These are phyloP conservation scores for Citrullus amarus DNA, from an alignment of 306 rosid genomes.

Conservation along the genomic window DNA sequence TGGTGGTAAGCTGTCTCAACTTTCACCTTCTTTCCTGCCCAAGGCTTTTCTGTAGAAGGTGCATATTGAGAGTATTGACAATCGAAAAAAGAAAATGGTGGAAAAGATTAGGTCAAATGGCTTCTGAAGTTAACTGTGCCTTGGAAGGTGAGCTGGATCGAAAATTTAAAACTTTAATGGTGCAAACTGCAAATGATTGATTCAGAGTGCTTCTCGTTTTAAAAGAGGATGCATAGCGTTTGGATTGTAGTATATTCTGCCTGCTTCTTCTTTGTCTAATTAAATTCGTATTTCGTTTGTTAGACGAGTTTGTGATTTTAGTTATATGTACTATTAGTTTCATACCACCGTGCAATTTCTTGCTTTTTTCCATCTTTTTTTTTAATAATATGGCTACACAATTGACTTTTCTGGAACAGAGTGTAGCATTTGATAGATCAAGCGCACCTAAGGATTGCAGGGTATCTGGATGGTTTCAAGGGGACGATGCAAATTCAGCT, in stretches of 20 bases:
- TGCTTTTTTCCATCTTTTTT: neutral
- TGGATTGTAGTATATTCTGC: neutral
- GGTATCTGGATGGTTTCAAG: conserved; percentile 81
- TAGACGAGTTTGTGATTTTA: neutral
- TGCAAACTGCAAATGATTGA: neutral
- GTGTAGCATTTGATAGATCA: conserved; percentile 76
- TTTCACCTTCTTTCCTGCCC: neutral
- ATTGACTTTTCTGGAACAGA: conserved; percentile 31
- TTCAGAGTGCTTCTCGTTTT: neutral
- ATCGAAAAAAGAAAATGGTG: neutral
- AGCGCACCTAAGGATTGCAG: conserved; percentile 90
- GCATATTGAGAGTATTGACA: neutral
- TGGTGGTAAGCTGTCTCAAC: neutral
- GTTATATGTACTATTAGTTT: neutral
- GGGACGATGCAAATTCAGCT: conserved; percentile 17
- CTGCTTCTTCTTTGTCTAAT: neutral
- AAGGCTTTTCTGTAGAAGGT: neutral
- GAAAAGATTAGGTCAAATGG: no score
- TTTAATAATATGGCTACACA: neutral
- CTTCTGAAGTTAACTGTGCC: no score
- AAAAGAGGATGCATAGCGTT: neutral
- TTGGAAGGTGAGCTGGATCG: no score
- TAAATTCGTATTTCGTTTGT: neutral
- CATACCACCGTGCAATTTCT: neutral
- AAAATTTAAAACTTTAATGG: neutral